Evolutionary conservation across 495 filamentous ascomycete genomes (phyloP).

Genomic region (Aspergillus bridgeri): DNA sequence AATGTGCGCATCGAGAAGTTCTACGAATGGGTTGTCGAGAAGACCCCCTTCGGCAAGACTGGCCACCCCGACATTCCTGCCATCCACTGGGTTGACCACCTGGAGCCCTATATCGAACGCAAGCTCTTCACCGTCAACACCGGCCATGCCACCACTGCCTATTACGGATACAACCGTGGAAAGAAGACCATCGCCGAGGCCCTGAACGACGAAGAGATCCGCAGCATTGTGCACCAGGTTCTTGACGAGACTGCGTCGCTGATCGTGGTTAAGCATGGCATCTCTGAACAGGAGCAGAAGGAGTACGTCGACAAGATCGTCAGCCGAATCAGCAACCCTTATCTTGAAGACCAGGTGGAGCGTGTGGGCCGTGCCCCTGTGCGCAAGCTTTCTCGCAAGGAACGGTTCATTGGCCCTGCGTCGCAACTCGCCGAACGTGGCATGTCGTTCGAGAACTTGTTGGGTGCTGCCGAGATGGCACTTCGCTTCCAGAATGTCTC

Average conservation of each 20-base stretch:
- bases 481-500: conserved; percentile 90
- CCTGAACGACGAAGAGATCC: conserved; percentile 64
- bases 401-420: conserved; percentile 93
- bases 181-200: conserved; percentile 87
- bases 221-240: conserved; percentile 67
- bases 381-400: conserved; percentile 86
- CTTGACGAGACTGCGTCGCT: conserved; percentile 79
- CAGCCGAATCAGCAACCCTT: conserved; percentile 88
- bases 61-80: conserved; percentile 74
- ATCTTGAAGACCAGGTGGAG: conserved; percentile 87
- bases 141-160: conserved; percentile 93
- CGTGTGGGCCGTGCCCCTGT: conserved; percentile 94
- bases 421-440: conserved; percentile 76
- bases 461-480: conserved; percentile 79
- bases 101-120: conserved; percentile 94
- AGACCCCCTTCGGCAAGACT: conserved; percentile 66
- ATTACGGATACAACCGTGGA: conserved; percentile 80
- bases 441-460: conserved; percentile 61
- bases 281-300: conserved; percentile 71
- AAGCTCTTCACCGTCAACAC: conserved; percentile 99
- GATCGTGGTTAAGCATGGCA: conserved; percentile 82
- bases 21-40: conserved; percentile 96
- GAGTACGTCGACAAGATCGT: conserved; percentile 92
- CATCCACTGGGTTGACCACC: conserved; percentile 86
- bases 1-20: conserved; percentile 96